A percentile compares a stretch with the other conserved stretches of the same genome.
These are phyloP conservation scores for Chalciporus piperatus DNA, from an alignment of 768 basidiomycete genomes.

Conservation along the genomic window DNA sequence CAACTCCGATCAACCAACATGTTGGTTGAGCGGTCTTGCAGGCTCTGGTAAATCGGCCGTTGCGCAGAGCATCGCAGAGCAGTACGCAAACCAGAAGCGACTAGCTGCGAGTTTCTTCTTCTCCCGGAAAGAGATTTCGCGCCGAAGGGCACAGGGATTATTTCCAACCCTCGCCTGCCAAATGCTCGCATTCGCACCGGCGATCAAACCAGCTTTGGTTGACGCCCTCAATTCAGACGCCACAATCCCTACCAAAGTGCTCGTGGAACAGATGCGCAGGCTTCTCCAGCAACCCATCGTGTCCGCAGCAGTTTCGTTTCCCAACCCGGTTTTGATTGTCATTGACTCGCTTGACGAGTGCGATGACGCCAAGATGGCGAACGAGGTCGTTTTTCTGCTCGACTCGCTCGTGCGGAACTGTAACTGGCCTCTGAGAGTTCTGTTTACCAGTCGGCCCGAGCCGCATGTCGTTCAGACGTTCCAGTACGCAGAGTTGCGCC, in stretches of 20 bases:
- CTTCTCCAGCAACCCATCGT: conserved; percentile 22
- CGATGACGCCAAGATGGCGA: conserved; percentile 20
- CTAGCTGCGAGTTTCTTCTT: conserved; percentile 38
- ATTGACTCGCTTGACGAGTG: conserved; percentile 26
- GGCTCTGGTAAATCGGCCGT: conserved; percentile 26
- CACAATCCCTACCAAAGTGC: conserved; percentile 21
- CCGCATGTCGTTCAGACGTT: conserved; percentile 20
- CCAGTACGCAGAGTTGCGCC: conserved; percentile 12
- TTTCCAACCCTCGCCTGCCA: conserved; percentile 34
- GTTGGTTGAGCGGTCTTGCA: conserved; percentile 25
- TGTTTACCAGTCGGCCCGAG: conserved; percentile 24
- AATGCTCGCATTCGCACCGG: conserved; percentile 18
- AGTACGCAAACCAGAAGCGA: conserved; percentile 12
- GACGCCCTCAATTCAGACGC: conserved; percentile 20
- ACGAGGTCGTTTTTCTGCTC: conserved; percentile 23
- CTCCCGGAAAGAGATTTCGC: conserved; percentile 21
- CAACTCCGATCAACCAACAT: conserved; percentile 5
- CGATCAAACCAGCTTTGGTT: conserved; percentile 14
- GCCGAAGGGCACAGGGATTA: conserved; percentile 22
- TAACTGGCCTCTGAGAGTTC: conserved; percentile 23
- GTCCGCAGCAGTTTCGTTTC: conserved; percentile 6
- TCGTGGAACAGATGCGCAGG: conserved; percentile 22
- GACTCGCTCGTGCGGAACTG: conserved; percentile 9
- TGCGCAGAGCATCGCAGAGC: conserved; percentile 29
- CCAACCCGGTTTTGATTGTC: conserved; percentile 19